Base-by-base conservation (phyloP, 2,329 filamentous ascomycete genomes). In the Aureobasidium sp. region DNA sequence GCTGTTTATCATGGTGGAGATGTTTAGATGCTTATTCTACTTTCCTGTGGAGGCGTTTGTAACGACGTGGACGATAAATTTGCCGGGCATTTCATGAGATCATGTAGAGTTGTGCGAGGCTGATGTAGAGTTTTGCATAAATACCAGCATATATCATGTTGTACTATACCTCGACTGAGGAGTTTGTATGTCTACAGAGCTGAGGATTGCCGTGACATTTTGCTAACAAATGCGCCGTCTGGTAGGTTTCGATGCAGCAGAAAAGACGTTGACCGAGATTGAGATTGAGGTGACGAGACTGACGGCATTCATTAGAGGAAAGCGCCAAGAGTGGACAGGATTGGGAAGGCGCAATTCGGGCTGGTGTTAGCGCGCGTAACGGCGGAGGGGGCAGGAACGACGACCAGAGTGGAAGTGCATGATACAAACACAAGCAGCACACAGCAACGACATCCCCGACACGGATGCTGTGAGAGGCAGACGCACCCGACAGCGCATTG, bases 401-500 rank as follows among this genome's bases (percentile, higher is more conserved):
- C 53, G 27, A 51, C 29, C 29, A 34, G 29, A 20, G 27, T 27
- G 39, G 29, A 45, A n/a, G 53, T 53, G 37, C 5, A 55, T 9
- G 37, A 55, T 42, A 55, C 51, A 55, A 55, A 55, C 51, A 55
- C 51, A 55, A 41, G 37, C 34, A 34, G 52, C 53, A 57, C 53
- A 57, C 53, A 36, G 36, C 53, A 45, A 57, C 53, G 29, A 57
- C 53, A 44, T 31, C 52, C 37, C 11, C 11, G 15, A 25, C 22
- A 41, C 25, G 22, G 37, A 56, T 29, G 52, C 52, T 37, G 52
- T 56, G 49, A 53, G n/a, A 53, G 49, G 4, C 9, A 20, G 6
- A 20, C 11, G 34, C 17, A 64, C 48, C 29, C 45, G 45, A 48
- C 62, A 53, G 58, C 64, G 58, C 58, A 60, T 60, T 60, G 57